Base-by-base conservation (phyloP, 306 rosid genomes). In the Cucumis hystrix region DNA sequence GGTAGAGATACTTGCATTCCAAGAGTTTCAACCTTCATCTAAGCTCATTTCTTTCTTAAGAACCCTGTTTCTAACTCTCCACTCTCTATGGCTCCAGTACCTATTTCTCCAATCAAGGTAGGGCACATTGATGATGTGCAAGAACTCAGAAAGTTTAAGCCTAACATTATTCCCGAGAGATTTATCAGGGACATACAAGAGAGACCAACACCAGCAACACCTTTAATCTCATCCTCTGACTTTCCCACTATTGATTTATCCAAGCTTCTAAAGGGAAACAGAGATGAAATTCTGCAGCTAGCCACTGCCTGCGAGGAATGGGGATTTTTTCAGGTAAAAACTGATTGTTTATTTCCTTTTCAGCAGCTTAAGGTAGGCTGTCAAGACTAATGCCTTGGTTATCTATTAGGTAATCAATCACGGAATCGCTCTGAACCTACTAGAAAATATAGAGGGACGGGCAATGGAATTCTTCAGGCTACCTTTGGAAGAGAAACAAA, bases 51-150 rank as follows among this genome's bases (percentile, higher is more conserved):
- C n/a, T 40, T 11, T 20, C 62, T 80, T 58, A 14, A 74, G 56
- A 59, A 57, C 74, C 74, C 59, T 69, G 71, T 63, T 71, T 73
- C 83, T 23, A 21, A 43, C 57, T 69, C 17, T 45, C 39, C n/a
- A 67, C n/a, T 45, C 75, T 67, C 52, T 47, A 94, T 95, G 99
- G 90, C 96, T 81, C 96, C 97, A 8, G 89, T 69, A 49, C 89
- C 93, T 2, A 64, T 78, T 78, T 82, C 86, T 43, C 80, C 84
- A 17, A n/a, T 85, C 75, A 87, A 89, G 41, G 89, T 88, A 82
- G 97, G 97, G 10, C 91, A 91, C 82, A 90, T 95, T 62, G 92
- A 91, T 79, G 99, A 95, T 88, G 99, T 95, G 74, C 97, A 92
- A 89, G 99, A 95, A 63, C 89, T 95, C 10, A 90, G 88, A 87